phyloP scores from a whole-genome alignment of 441 rosid genomes.

The Pelargonium exstipulatum region DNA sequence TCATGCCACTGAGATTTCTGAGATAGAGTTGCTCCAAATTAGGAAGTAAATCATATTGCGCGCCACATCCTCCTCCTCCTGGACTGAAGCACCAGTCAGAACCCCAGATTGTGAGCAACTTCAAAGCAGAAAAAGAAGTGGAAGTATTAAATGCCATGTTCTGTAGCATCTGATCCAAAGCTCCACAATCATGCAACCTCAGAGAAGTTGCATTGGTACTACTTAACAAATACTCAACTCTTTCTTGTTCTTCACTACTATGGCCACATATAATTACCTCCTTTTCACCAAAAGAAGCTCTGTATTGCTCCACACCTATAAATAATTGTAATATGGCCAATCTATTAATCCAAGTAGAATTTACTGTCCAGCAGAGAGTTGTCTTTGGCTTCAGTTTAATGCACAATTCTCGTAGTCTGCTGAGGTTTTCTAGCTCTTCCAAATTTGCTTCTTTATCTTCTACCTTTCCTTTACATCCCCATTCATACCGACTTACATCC shows the following conservation, averaged over 20 bases:
- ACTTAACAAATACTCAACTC: constrained; percentile 24
- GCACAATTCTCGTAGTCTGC: constrained; percentile 12
- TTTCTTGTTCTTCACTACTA: constrained; percentile 22
- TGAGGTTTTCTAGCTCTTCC: constrained; percentile 27
- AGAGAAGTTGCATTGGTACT: constrained; percentile 24
- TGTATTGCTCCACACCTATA: constrained; percentile 22
- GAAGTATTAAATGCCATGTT: constrained; percentile 12
- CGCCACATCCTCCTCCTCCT: constrained; percentile 25
- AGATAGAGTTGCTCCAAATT: constrained; percentile 36
- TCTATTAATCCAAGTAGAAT: constrained; percentile 21
- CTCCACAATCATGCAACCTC: constrained; percentile 27
- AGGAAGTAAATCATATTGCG: constrained; percentile 29
- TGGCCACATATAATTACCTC: constrained; percentile 27
- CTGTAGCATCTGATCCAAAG: constrained; percentile 26
- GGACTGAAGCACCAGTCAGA: constrained; percentile 16
- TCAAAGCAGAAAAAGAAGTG: constrained; percentile 22
- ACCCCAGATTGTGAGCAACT: constrained; percentile 21
- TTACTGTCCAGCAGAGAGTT: constrained; percentile 17
- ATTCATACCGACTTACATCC: constrained; percentile 29
- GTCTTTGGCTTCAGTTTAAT: constrained; percentile 20
- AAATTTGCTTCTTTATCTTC: constrained; percentile 27
- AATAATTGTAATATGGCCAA: constrained; percentile 25
- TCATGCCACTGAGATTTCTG: constrained; percentile 21
- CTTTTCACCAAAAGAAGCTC: constrained; percentile 16
- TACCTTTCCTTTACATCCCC: constrained; percentile 18